phyloP scores from a whole-genome alignment of 345 rosid species.

The Populus alba region DNA sequence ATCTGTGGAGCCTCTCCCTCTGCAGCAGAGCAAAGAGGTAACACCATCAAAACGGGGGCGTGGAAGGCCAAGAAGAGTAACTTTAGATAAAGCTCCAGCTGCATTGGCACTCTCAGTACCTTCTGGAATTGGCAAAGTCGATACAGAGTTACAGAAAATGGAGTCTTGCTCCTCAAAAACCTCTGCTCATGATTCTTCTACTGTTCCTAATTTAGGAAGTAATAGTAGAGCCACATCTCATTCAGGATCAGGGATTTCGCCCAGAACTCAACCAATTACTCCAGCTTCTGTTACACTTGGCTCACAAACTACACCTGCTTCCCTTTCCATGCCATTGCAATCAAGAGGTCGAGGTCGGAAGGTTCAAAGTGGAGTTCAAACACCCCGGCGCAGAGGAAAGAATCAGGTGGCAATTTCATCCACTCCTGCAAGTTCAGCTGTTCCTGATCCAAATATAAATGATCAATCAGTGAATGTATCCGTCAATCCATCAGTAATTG shows the following conservation, averaged over 20 bases:
- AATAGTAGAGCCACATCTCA: conserved; percentile 21
- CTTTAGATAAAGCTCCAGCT: conserved; percentile 45
- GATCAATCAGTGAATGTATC: conserved; percentile 33
- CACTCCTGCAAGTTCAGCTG: conserved; percentile 26
- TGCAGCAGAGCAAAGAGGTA: conserved; percentile 47
- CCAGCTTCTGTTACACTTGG: conserved; percentile 28
- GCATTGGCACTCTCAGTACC: conserved; percentile 26
- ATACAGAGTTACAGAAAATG: conserved; percentile 33
- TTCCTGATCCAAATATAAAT: conserved; percentile 21
- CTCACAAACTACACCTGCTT: conserved; percentile 34
- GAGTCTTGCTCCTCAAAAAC: conserved; percentile 32
- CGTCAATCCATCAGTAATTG: conserved; percentile 22
- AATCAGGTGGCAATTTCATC: conserved; percentile 27
- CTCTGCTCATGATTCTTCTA: conserved; percentile 23
- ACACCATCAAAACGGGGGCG: conserved; percentile 87
- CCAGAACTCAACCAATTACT: conserved; percentile 27
- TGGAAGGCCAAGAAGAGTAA: conserved; percentile 81
- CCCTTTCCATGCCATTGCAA: conserved; percentile 21
- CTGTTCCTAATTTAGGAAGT: conserved; percentile 25
- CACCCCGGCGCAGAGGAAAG: conserved; percentile 55
- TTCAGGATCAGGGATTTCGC: conserved; percentile 21
- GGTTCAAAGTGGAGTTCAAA: conserved; percentile 35
- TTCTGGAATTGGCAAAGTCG: conserved; percentile 36
- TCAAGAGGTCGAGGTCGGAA: conserved; percentile 35
- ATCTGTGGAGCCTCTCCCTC: conserved; percentile 29